These are phyloP conservation scores for Thielaviopsis euricoi DNA, from an alignment of 2,329 filamentous ascomycete species.

Conservation along the genomic window DNA sequence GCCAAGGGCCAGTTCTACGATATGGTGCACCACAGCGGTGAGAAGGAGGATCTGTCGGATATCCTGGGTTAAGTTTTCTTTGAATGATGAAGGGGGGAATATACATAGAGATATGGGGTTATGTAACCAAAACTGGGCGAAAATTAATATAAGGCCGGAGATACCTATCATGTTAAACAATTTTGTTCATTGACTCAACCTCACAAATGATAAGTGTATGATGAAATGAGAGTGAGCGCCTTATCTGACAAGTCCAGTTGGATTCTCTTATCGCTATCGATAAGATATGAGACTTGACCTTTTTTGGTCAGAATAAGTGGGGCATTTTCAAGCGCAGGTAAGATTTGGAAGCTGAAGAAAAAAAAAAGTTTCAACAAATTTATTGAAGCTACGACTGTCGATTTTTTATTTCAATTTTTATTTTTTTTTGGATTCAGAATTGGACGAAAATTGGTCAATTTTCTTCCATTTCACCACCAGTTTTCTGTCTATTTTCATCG, in stretches of 20 bases:
- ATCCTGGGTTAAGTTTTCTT: constrained; percentile 5
- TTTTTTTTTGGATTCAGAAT: not conserved
- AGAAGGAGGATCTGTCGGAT: constrained; percentile 21
- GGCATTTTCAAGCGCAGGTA: not conserved
- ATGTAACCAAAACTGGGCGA: too few relatives aligned
- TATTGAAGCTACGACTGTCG: not conserved
- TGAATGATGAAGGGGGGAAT: not conserved
- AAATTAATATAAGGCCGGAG: too few relatives aligned
- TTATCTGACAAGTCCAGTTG: too few relatives aligned
- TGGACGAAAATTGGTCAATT: not conserved
- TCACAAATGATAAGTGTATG: too few relatives aligned
- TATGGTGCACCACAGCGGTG: constrained; percentile 38
- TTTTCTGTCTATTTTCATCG: not conserved
- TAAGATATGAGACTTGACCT: too few relatives aligned
- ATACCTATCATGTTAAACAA: too few relatives aligned
- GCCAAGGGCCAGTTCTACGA: constrained; percentile 32
- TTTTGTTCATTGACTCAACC: too few relatives aligned
- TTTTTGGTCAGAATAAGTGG: not conserved
- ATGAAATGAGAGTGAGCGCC: too few relatives aligned
- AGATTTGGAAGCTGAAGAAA: not conserved
- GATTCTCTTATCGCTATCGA: too few relatives aligned
- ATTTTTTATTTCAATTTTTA: not conserved
- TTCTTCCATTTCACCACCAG: not conserved
- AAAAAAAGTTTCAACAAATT: not conserved
- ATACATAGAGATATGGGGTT: not conserved